Conservation (phyloP, 192 early-diverging fungal genomes). For the Coemansia umbellata region DNA sequence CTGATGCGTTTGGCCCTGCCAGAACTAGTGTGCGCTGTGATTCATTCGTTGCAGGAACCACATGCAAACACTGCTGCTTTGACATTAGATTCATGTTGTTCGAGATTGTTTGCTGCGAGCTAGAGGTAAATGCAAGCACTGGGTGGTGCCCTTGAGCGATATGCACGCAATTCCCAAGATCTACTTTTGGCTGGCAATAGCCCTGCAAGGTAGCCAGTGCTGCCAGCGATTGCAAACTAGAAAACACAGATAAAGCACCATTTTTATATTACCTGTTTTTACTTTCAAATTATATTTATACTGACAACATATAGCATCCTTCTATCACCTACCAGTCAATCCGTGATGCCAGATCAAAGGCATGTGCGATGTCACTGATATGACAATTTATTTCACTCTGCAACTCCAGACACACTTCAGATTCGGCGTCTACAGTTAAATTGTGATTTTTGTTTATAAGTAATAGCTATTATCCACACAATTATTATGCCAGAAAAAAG, state of each 20-base stretch:
- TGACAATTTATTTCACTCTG: constrained; percentile 61
- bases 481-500: too few species aligned
- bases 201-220: constrained; percentile 11
- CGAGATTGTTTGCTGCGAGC: constrained; percentile 63
- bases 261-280: neutral
- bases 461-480: too few species aligned
- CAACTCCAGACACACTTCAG: constrained; percentile 73
- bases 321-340: constrained; percentile 53
- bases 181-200: constrained; percentile 20
- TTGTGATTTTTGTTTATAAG: too few species aligned
- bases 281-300: neutral
- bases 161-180: constrained; percentile 17
- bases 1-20: constrained; percentile 82
- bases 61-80: constrained; percentile 14
- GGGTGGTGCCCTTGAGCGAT: constrained; percentile 27
- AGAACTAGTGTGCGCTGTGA: constrained; percentile 58
- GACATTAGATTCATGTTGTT: constrained; percentile 62
- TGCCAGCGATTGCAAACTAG: constrained; percentile 35
- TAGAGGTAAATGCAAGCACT: constrained; percentile 54
- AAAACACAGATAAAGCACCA: neutral
- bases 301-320: too few species aligned
- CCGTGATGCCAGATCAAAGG: constrained; percentile 39
- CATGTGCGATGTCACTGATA: constrained; percentile 58
- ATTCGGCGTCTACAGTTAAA: constrained; percentile 76
- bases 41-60: neutral